phyloP scores from a whole-genome alignment of 805 yeast genomes.

The Hanseniaspora lindneri region DNA sequence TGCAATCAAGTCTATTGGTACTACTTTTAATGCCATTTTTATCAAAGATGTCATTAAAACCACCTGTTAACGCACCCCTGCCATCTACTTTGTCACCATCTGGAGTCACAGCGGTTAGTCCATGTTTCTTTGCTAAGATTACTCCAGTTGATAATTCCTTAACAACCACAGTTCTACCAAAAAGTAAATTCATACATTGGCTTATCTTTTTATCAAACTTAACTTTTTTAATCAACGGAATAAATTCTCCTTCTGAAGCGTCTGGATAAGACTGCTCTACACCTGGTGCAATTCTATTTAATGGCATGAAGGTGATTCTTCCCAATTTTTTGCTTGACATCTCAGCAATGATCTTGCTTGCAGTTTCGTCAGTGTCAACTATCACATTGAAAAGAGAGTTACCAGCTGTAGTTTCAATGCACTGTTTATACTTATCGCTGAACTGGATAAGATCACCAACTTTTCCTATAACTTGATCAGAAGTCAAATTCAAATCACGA shows the following conservation, averaged over 20 bases:
- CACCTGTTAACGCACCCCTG: constrained; percentile 80
- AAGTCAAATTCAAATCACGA: constrained; percentile 40
- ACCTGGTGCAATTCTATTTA: constrained; percentile 47
- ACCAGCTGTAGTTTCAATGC: constrained; percentile 86
- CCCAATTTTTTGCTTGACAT: constrained; percentile 60
- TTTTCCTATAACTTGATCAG: constrained; percentile 63
- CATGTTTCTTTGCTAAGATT: constrained; percentile 47
- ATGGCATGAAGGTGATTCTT: constrained; percentile 81
- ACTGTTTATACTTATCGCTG: constrained; percentile 68
- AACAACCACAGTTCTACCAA: constrained; percentile 71
- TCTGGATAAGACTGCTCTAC: constrained; percentile 45
- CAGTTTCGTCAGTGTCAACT: constrained; percentile 79
- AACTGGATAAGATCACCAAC: constrained; percentile 73
- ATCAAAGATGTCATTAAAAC: constrained; percentile 48
- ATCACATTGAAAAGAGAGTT: constrained; percentile 75
- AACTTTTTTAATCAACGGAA: constrained; percentile 69
- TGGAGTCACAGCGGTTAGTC: constrained; percentile 67
- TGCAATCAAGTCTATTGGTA: background rate
- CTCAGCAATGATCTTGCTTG: constrained; percentile 66
- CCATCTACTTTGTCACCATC: constrained; percentile 86
- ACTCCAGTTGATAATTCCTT: constrained; percentile 56
- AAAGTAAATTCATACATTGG: constrained; percentile 65
- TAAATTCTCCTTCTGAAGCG: constrained; percentile 40
- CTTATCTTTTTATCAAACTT: constrained; percentile 46
- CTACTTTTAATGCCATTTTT: background rate